A percentile compares a stretch with the other conserved stretches of the same genome.
phyloP scores from a whole-genome alignment of 257 asterid genomes.

The Gardenia jasminoides region DNA sequence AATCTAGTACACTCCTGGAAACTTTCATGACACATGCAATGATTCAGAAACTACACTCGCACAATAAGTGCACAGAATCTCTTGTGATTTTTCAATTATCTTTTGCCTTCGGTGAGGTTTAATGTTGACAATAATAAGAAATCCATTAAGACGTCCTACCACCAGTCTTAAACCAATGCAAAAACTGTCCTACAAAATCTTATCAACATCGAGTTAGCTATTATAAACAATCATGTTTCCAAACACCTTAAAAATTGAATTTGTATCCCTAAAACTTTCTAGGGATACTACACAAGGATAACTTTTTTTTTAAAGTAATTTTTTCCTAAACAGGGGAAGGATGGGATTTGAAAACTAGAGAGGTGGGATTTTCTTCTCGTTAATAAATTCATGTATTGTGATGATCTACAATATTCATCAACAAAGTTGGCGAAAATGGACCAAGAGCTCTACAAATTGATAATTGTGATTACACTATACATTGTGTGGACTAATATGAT shows the following conservation, averaged over 20 bases:
- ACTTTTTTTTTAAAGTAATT: background rate
- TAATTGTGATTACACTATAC: no score
- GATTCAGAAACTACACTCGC: no score
- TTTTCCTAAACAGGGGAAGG: no score
- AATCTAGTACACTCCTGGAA: background rate
- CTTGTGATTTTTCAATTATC: no score
- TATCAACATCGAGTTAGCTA: background rate
- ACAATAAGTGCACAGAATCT: no score
- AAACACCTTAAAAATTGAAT: background rate
- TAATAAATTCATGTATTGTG: background rate
- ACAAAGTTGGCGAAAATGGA: background rate
- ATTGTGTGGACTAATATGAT: no score
- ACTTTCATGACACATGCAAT: no score
- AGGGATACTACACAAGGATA: background rate
- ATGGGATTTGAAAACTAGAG: no score
- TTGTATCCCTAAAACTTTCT: background rate
- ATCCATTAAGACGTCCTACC: background rate
- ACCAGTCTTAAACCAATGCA: background rate
- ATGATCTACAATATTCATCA: background rate
- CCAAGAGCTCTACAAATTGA: no score
- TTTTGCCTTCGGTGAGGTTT: background rate
- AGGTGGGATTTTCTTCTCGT: no score
- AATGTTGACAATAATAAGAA: no score
- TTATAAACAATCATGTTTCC: background rate
- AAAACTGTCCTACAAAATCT: background rate